A percentile compares a stretch with the other conserved stretches of the same genome.
These are phyloP conservation scores for Picochlorum sp. DNA, from an alignment of 139 green algal species.

Conservation along the genomic window DNA sequence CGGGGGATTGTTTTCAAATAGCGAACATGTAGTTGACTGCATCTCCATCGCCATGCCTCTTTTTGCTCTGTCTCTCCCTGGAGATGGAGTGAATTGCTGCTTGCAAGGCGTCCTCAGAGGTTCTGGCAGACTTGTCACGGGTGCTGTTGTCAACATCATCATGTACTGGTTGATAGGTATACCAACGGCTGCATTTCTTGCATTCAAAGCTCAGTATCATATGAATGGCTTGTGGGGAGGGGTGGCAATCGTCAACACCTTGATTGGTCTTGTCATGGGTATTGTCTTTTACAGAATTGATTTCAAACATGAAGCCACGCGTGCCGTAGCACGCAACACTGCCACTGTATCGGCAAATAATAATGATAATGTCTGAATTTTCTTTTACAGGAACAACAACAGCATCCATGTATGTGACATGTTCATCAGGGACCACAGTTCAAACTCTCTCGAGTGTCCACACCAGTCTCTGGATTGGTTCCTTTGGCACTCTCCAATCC, in stretches of 20 bases:
- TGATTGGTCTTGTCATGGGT: not conserved
- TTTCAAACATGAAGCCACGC: slow-evolving; percentile 1
- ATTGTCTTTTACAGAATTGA: not conserved
- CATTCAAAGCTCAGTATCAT: not conserved
- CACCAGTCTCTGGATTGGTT: slow-evolving; percentile 67
- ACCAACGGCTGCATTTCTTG: not conserved
- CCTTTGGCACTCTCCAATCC: slow-evolving; percentile 45
- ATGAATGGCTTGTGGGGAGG: not conserved
- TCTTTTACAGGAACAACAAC: slow-evolving; percentile 2
- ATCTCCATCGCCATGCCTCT: not conserved
- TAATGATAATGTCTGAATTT: slow-evolving; percentile 1
- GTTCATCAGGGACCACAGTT: slow-evolving; percentile 39
- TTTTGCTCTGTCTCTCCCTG: not conserved
- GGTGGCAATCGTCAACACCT: not conserved
- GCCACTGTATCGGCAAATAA: not conserved
- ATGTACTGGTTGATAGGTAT: not conserved
- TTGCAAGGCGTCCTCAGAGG: not conserved
- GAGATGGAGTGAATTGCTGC: not conserved
- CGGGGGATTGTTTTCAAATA: slow-evolving; percentile 2
- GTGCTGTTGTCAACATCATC: not conserved
- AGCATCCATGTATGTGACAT: not conserved
- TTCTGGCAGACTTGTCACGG: not conserved
- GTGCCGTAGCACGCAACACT: not conserved
- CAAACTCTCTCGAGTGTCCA: slow-evolving; percentile 64
- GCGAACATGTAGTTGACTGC: not conserved